phyloP scores from a whole-genome alignment of 768 basidiomycete genomes.

The Suillus ampliporus region DNA sequence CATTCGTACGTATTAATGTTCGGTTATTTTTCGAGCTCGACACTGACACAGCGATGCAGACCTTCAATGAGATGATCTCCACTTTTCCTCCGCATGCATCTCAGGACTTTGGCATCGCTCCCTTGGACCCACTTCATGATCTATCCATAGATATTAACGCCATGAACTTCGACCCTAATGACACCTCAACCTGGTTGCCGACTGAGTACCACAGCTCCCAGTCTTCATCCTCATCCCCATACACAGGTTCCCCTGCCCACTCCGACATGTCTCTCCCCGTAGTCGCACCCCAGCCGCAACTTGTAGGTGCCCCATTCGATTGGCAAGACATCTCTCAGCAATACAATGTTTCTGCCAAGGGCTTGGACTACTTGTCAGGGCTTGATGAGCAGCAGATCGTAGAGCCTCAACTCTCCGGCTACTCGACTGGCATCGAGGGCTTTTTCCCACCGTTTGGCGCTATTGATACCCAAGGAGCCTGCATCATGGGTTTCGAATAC shows the following conservation, averaged over 20 bases:
- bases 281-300: slow-evolving; percentile 35
- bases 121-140: slow-evolving; percentile 33
- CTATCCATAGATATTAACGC: slow-evolving; percentile 13
- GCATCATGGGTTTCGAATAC: slow-evolving; percentile 11
- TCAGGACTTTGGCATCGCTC: slow-evolving; percentile 23
- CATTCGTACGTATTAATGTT: slow-evolving; percentile 24
- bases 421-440: slow-evolving; percentile 10
- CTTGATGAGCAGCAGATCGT: not conserved
- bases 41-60: slow-evolving; percentile 17
- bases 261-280: slow-evolving; percentile 36
- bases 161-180: slow-evolving; percentile 17
- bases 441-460: slow-evolving; percentile 5
- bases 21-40: accelerated
- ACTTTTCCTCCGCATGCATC: slow-evolving; percentile 29
- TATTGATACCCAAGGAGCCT: slow-evolving; percentile 1
- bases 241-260: slow-evolving; percentile 47
- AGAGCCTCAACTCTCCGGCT: slow-evolving; percentile 8
- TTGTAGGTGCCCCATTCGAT: slow-evolving; percentile 19
- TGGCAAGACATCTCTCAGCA: slow-evolving; percentile 24
- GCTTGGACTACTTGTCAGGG: no score
- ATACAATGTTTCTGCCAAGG: not conserved
- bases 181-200: slow-evolving; percentile 19
- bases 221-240: slow-evolving; percentile 47
- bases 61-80: slow-evolving; percentile 30
- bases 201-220: slow-evolving; percentile 20